These are phyloP conservation scores for Solanum ossicruentum DNA, from an alignment of 257 asterid species.

Conservation along the genomic window DNA sequence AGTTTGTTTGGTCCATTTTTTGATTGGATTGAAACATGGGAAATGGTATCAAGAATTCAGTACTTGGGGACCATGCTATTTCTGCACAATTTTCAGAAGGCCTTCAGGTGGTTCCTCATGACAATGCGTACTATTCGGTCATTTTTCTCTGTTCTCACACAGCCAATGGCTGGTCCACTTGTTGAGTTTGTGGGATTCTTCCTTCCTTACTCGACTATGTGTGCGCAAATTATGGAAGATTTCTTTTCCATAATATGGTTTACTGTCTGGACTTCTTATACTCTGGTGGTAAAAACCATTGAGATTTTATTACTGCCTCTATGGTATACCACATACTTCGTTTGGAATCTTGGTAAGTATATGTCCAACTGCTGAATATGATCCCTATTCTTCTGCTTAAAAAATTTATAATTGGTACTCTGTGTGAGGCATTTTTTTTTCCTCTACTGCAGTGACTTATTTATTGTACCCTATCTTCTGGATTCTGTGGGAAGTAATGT, in stretches of 20 bases:
- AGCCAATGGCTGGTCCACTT: slow-evolving; percentile 65
- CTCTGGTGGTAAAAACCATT: slow-evolving; percentile 35
- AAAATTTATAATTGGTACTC: not conserved
- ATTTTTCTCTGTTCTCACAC: slow-evolving; percentile 31
- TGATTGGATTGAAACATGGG: slow-evolving; percentile 95
- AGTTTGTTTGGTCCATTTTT: slow-evolving; percentile 87
- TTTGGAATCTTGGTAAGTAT: slow-evolving; percentile 58
- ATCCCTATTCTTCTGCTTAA: not conserved
- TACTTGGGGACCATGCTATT: slow-evolving; percentile 95
- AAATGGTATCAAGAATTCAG: slow-evolving; percentile 82
- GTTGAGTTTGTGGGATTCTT: slow-evolving; percentile 47
- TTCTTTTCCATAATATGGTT: slow-evolving; percentile 59
- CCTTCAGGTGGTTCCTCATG: slow-evolving; percentile 71
- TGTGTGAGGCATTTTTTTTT: not conserved
- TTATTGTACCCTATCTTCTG: slow-evolving; percentile 65
- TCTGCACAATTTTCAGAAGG: slow-evolving; percentile 90
- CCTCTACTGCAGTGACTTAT: slow-evolving; percentile 48
- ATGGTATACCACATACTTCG: slow-evolving; percentile 35
- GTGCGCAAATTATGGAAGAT: slow-evolving; percentile 37
- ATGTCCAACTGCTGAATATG: not conserved
- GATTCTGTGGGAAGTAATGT: slow-evolving; percentile 57
- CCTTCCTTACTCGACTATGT: slow-evolving; percentile 57
- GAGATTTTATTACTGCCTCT: slow-evolving; percentile 69
- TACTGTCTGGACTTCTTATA: slow-evolving; percentile 43
- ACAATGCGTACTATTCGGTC: slow-evolving; percentile 51